Base-by-base conservation (phyloP, 1,139 yeast species). In the Kluyveromyces marxianus region DNA sequence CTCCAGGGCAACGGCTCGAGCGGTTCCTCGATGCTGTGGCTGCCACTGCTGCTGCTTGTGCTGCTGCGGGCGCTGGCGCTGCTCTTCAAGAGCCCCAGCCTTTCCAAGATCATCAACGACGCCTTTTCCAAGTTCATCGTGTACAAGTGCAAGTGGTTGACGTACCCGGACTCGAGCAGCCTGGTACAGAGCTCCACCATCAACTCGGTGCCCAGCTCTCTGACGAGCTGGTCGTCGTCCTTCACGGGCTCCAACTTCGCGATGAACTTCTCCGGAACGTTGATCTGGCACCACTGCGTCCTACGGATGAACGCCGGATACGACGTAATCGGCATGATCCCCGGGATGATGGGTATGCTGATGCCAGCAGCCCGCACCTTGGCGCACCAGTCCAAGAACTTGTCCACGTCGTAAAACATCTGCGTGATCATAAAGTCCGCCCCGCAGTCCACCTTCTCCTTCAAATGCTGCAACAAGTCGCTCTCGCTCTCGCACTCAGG, bases 321-420 rank as follows among this genome's bases (percentile, higher is more conserved):
- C 7, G 97, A 88, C 24, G 96, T 83, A 51, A 92, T 90, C 25
- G 98, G 98, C 98, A 92, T 92, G 66, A 92, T 89, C 27, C 98
- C 98, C 1, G 98, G 98, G 51, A 92, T 84, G 55, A 92, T 86
- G 36, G 97, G 97, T 47, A 86, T 80, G 40, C 73, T 73, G 53
- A 92, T 76, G n/a, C 96, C 97, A 31, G 74, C 72, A 32, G 74
- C 79, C 54, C 94, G 76, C 50, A 94, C 76, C 52, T 72, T 69
- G 27, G 72, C 66, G 58, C 95, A 89, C 98, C 98, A 92, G 29
- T 67, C 56, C 49, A 92, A 75, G 65, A 92, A 92, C 52, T 77
- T 77, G 44, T 90, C 96, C 8, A 77, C 92, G 63, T 92, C 97
- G 65, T 90, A 92, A 56, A 79, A 79, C 89, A 88, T 83, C 68